Evolutionary conservation across 2,329 filamentous ascomycete genomes (phyloP).

Genomic region (Podosphaera fusca): DNA sequence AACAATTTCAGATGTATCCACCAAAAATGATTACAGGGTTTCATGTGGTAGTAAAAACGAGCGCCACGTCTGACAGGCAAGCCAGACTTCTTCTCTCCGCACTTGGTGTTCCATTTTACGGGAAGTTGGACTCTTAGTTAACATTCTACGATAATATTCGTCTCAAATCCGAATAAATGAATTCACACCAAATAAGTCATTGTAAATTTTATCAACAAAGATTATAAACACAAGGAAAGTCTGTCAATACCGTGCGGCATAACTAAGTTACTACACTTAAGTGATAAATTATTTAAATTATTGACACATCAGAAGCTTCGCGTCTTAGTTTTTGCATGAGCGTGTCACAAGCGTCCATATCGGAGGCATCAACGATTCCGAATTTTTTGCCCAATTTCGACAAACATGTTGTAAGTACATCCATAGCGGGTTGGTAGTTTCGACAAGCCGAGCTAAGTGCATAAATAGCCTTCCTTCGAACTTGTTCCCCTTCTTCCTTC

Average conservation of each 20-base stretch:
- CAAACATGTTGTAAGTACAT: constrained; percentile 40
- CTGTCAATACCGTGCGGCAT: too few species aligned
- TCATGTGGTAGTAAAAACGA: constrained; percentile 16
- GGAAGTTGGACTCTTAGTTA: constrained; percentile 9
- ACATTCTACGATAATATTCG: too few species aligned
- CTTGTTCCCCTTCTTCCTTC: constrained; percentile 33
- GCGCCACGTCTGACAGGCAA: constrained; percentile 12
- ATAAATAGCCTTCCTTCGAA: constrained; percentile 70
- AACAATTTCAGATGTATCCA: constrained; percentile 28
- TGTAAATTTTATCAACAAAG: too few species aligned
- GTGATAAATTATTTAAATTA: too few species aligned
- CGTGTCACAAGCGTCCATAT: constrained; percentile 71
- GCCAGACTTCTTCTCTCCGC: constrained; percentile 11
- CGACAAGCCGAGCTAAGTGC: constrained; percentile 67
- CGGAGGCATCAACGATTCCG: constrained; percentile 47
- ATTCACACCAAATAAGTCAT: too few species aligned
- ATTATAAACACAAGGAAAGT: too few species aligned
- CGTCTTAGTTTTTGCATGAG: constrained; percentile 46
- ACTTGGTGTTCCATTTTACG: constrained; percentile 13
- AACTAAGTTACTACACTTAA: too few species aligned
- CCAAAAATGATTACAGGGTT: constrained; percentile 21
- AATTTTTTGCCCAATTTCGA: constrained; percentile 25
- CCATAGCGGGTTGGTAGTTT: constrained; percentile 73
- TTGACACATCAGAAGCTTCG: constrained; percentile 11
- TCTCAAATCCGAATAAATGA: too few species aligned